Base-by-base conservation (phyloP, 495 filamentous ascomycete species). In the Hypoxylon rickii region DNA sequence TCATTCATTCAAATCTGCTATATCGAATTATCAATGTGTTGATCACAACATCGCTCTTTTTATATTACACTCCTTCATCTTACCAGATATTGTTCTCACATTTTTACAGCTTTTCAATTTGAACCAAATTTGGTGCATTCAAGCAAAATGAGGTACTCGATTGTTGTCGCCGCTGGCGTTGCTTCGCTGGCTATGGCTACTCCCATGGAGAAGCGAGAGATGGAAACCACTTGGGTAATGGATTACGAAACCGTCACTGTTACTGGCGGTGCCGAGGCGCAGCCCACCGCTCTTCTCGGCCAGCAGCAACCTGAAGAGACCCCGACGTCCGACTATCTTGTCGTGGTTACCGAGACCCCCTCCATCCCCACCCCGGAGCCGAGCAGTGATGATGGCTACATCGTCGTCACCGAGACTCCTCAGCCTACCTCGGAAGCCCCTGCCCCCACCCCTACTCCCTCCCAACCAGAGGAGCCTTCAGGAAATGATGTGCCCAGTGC, bases 111-210 rank as follows among this genome's bases (percentile, higher is more conserved):
- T 51, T 31, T 37, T 33, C 39, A 17, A 32, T 20, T 46, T 50
- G 29, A 40, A 53, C 20, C 32, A 59, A 49, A 15, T 33, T 39
- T 43, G 20, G 44, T 22, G 8, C 16, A 34, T 26, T 64, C 47
- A 20, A 32, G 41, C 73, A 83, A 80, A 29, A 94, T 95, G 90
- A 89, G 83, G 70, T 83, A 78, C 48, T 85, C 87, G 24, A 65
- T 83, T 47, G 44, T 89, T 45, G 55, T 89, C 61, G 77, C 83
- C 64, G 78, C 80, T 37, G 73, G 87, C 65, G 77, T 82, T 69
- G 87, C 84, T 42, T 72, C 82, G 54, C 74, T 87, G 70, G 82
- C 79, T 43, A 61, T 83, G 56, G 85, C 82, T 52, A 76, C 69
- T 43, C 88, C 87, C 8, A 51, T 84, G 15, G 74, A 82, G 50